A percentile compares a stretch with the other conserved stretches of the same genome.
These are phyloP conservation scores for Coelastrella sp. DNA, from an alignment of 139 green algal species.

Conservation along the genomic window DNA sequence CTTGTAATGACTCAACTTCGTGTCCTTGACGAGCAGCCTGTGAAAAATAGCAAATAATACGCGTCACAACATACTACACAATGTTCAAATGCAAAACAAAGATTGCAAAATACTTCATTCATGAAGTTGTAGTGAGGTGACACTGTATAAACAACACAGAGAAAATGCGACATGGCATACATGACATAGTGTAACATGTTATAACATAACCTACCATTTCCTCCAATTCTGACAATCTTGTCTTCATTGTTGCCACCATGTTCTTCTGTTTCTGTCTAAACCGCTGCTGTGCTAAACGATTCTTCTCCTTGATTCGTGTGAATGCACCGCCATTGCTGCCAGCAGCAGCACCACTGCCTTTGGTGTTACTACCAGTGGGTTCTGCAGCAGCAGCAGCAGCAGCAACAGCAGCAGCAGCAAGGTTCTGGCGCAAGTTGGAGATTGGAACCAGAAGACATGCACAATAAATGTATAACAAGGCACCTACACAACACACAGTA, in stretches of 20 bases:
- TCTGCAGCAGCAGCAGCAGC: background rate
- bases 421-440: too few relatives aligned
- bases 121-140: too few relatives aligned
- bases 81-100: too few relatives aligned
- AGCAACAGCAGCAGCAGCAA: conserved; percentile 12
- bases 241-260: conserved; percentile 29
- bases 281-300: conserved; percentile 32
- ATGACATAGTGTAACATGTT: background rate
- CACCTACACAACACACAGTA: background rate
- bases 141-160: too few relatives aligned
- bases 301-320: conserved; percentile 33
- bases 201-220: background rate
- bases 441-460: background rate
- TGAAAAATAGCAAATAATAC: background rate
- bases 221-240: conserved; percentile 2
- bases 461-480: background rate
- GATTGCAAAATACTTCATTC: too few relatives aligned
- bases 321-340: background rate
- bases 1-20: background rate
- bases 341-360: background rate
- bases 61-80: too few relatives aligned
- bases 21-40: conserved; percentile 25
- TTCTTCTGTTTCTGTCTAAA: conserved; percentile 45
- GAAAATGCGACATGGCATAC: background rate
- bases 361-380: background rate